phyloP scores from a whole-genome alignment of 768 basidiomycete species.

The Boletellus sp. region DNA sequence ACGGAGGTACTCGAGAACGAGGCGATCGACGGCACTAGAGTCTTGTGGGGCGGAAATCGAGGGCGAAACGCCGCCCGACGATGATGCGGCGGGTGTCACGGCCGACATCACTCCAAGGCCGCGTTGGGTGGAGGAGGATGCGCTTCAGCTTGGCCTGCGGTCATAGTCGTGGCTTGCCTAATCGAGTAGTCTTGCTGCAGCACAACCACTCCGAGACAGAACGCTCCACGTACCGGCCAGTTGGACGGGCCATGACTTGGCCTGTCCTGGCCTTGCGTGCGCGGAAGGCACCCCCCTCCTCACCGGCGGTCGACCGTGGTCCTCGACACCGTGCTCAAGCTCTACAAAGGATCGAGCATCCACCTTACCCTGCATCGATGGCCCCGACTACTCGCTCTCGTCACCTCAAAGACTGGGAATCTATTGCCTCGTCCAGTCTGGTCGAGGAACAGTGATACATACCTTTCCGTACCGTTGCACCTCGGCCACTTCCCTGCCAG shows the following conservation, averaged over 20 bases:
- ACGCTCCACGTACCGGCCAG: too few relatives aligned
- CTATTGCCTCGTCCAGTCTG: conserved; percentile 22
- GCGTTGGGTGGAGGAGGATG: background rate
- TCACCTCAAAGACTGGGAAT: conserved; percentile 29
- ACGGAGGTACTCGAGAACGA: conserved; percentile 49
- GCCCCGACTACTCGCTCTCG: conserved; percentile 26
- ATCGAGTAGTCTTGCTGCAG: background rate
- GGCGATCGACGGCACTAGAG: conserved; percentile 33
- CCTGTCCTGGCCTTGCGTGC: conserved; percentile 1
- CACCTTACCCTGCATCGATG: conserved; percentile 19
- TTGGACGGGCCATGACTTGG: background rate
- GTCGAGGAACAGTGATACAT: conserved; percentile 40
- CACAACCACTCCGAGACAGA: too few relatives aligned
- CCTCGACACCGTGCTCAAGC: conserved; percentile 20
- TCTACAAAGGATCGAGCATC: conserved; percentile 17
- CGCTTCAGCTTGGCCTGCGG: background rate
- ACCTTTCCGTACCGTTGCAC: conserved; percentile 38
- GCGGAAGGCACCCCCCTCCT: background rate
- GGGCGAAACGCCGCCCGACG: conserved; percentile 32
- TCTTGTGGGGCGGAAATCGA: conserved; percentile 28
- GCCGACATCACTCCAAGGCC: conserved; percentile 24
- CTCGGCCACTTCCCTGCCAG: conserved; percentile 37
- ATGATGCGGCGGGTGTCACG: conserved; percentile 33
- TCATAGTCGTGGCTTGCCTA: background rate
- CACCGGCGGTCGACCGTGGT: too few relatives aligned